These are phyloP conservation scores for Leccinum truebloodii DNA, from an alignment of 768 basidiomycete species.

Conservation along the genomic window DNA sequence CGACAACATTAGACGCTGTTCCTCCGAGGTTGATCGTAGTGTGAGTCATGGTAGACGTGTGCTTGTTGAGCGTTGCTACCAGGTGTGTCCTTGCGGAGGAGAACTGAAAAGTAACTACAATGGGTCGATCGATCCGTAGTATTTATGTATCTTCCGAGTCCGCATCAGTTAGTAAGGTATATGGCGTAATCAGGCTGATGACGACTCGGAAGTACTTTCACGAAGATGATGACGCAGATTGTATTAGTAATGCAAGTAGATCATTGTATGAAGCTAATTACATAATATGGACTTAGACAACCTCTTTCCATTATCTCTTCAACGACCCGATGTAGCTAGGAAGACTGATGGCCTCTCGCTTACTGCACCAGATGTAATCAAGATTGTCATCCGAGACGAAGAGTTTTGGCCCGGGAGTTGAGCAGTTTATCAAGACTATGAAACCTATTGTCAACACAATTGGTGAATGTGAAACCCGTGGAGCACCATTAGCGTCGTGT, in stretches of 20 bases:
- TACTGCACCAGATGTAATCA: not conserved
- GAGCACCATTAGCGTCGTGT: not conserved
- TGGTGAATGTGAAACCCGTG: no score
- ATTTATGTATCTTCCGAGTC: not conserved
- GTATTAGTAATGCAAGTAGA: not conserved
- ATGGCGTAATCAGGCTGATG: not conserved
- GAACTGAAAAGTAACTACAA: not conserved
- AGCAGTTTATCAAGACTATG: not conserved
- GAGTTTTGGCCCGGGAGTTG: not conserved
- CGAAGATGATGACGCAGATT: no score
- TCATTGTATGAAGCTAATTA: no score
- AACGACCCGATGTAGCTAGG: not conserved
- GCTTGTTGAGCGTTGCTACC: not conserved
- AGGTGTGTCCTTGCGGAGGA: not conserved
- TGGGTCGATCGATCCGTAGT: no score
- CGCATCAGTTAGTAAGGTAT: not conserved
- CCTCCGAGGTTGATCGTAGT: conserved; percentile 39
- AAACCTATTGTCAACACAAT: not conserved
- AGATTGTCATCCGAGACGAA: not conserved
- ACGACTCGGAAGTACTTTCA: not conserved
- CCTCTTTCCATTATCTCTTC: not conserved
- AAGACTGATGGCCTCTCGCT: not conserved
- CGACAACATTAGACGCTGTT: conserved; percentile 35
- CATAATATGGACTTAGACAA: not conserved
- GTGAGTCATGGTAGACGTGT: conserved; percentile 27